Evolutionary conservation across 2,329 filamentous ascomycete genomes (phyloP), one percentile per base, ranked within the genome.

Genomic region (Fulvia fulva): DNA sequence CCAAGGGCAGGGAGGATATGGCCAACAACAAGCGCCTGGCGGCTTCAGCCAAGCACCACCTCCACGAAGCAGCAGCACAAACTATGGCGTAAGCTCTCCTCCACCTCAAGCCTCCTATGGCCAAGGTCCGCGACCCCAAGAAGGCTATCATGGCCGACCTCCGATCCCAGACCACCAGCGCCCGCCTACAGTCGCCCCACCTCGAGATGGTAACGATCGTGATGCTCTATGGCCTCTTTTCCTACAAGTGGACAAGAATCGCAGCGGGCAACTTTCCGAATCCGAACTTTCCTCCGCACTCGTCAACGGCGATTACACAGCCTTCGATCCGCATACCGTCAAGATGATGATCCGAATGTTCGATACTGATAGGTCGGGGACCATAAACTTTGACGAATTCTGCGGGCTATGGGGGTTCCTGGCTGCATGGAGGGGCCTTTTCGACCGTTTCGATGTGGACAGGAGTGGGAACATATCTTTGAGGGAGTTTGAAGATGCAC

Each of bases 281-380:
- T 81, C 82, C 53, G 93, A 97, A 75, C 86, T 99, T 44, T 88
- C 90, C 9, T 87, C 89, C 1, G 94, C 94, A 21, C 85, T 99
- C 5, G 92, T 97, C 59, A 99, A 99, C 72, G 93, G 92, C 56
- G 94, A 99, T 80, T 97, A 90, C 85, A 90, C 90, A 1, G 85
- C 91, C 4, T 99, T 99, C 74, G 92, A 99, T 75, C 83, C 87
- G 4, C 89, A 96, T 68, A 99, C 94, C 1, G 92, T 97, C 64
- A 88, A 88, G 70, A 96, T 97, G 90, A 97, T 99, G 92, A 97
- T 99, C 66, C 89, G 92, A 71, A 97, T 99, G 94, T 99, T 99
- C 77, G 93, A 97, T 77, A 90, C 88, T 58, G 90, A 97, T 76
- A 88, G 90, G 67, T 89, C 84, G 62, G 91, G 92, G 53, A 89